phyloP scores from a whole-genome alignment of 306 rosid genomes.

The Trichosanthes cucumerina region DNA sequence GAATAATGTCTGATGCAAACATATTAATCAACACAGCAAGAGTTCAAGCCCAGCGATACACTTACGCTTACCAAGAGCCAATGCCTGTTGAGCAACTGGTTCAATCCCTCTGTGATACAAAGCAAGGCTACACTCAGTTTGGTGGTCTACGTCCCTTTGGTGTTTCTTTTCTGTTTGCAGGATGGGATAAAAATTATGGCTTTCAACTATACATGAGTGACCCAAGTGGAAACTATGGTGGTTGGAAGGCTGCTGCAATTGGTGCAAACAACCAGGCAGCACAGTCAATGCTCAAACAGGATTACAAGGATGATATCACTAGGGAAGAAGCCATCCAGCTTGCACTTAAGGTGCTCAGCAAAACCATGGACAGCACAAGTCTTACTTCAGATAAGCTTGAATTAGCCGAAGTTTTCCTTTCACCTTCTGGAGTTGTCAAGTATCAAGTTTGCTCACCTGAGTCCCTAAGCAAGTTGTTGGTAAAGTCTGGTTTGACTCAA shows the following conservation, averaged over 20 bases:
- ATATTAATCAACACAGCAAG: slow-evolving; percentile 29
- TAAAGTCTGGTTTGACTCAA: slow-evolving; percentile 29
- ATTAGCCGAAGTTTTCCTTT: slow-evolving; percentile 28
- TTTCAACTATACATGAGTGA: slow-evolving; percentile 35
- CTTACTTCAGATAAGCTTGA: slow-evolving; percentile 36
- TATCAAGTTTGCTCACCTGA: slow-evolving; percentile 31
- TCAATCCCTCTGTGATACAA: slow-evolving; percentile 30
- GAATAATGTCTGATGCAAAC: slow-evolving; percentile 37
- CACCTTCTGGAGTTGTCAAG: slow-evolving; percentile 29
- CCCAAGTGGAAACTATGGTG: slow-evolving; percentile 33
- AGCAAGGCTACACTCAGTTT: slow-evolving; percentile 31
- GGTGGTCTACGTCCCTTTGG: slow-evolving; percentile 34
- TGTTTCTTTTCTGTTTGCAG: slow-evolving; percentile 28
- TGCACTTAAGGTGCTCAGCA: slow-evolving; percentile 36
- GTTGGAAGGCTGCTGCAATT: slow-evolving; percentile 32
- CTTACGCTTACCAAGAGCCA: slow-evolving; percentile 27
- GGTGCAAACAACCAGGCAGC: slow-evolving; percentile 39
- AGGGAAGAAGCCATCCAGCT: slow-evolving; percentile 33
- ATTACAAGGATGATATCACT: slow-evolving; percentile 27
- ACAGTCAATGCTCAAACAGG: slow-evolving; percentile 30
- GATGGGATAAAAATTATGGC: slow-evolving; percentile 30
- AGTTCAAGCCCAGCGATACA: slow-evolving; percentile 28
- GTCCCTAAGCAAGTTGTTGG: slow-evolving; percentile 23
- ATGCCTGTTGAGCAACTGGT: slow-evolving; percentile 35
- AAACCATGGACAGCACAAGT: slow-evolving; percentile 42